A percentile compares a stretch with the other conserved stretches of the same genome.
These are phyloP conservation scores for Pichia cactophila DNA, from an alignment of 1,139 yeast genomes.

Conservation along the genomic window DNA sequence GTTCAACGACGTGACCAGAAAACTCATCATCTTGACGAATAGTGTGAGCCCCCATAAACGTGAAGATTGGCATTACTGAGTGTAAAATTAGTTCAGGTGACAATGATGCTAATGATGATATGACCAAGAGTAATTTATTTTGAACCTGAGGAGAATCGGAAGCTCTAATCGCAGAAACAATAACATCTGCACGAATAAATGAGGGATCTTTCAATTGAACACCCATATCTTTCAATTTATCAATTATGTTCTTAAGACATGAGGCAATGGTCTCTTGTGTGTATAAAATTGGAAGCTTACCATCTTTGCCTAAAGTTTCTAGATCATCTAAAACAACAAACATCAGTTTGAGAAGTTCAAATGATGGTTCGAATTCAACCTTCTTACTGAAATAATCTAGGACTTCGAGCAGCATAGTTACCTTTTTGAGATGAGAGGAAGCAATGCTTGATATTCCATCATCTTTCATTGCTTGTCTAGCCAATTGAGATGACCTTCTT, in stretches of 20 bases:
- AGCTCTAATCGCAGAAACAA: constrained; percentile 84
- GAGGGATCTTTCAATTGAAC: constrained; percentile 47
- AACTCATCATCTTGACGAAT: constrained; percentile 95
- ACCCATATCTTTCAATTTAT: constrained; percentile 37
- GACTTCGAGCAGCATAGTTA: constrained; percentile 74
- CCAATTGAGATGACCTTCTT: constrained; percentile 69
- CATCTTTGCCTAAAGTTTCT: constrained; percentile 83
- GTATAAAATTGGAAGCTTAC: constrained; percentile 82
- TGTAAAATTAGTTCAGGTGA: constrained; percentile 91
- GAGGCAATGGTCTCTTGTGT: constrained; percentile 88
- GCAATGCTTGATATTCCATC: constrained; percentile 65
- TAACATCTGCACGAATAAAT: constrained; percentile 76
- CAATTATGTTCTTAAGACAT: constrained; percentile 70
- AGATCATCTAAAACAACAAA: constrained; percentile 77
- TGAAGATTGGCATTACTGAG: constrained; percentile 97
- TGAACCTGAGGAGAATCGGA: constrained; percentile 93
- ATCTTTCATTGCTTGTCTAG: constrained; percentile 67
- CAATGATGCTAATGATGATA: constrained; percentile 78
- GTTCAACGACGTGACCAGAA: constrained; percentile 86
- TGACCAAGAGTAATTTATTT: constrained; percentile 73
- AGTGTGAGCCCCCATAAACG: constrained; percentile 98
- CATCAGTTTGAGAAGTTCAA: constrained; percentile 46
- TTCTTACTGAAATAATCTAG: constrained; percentile 46
- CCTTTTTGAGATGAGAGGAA: constrained; percentile 64
- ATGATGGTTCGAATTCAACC: constrained; percentile 34